Evolutionary conservation across 2,329 filamentous ascomycete species (phyloP).

Genomic region (Neonectria neomacrospora): DNA sequence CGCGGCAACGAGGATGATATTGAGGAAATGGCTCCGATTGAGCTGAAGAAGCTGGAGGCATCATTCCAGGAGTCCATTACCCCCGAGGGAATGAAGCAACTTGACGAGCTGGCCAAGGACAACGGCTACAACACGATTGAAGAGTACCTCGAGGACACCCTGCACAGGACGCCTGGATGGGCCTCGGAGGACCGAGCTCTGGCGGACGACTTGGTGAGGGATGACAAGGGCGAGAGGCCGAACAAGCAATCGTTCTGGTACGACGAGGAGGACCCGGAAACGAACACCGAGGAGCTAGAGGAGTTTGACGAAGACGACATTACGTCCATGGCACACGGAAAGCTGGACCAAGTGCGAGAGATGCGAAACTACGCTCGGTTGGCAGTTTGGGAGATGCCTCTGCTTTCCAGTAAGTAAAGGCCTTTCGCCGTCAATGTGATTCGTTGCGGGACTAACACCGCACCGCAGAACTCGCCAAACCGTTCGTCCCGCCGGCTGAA

Average conservation of each 20-base stretch:
- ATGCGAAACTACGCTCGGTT: constrained; percentile 88
- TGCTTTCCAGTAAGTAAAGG: constrained; percentile 78
- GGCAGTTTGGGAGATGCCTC: constrained; percentile 94
- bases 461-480: constrained; percentile 78
- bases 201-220: constrained; percentile 46
- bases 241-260: constrained; percentile 60
- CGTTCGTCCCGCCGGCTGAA: constrained; percentile 76
- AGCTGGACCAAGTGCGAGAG: constrained; percentile 89
- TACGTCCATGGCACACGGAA: constrained; percentile 81
- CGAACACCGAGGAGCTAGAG: constrained; percentile 63
- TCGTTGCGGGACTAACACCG: constrained; percentile 21
- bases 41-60: constrained; percentile 48
- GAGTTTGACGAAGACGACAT: constrained; percentile 86
- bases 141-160: constrained; percentile 44
- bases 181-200: constrained; percentile 47
- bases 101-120: constrained; percentile 51
- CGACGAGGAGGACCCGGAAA: constrained; percentile 60
- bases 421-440: too few relatives aligned
- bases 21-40: constrained; percentile 41
- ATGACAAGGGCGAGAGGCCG: constrained; percentile 48
- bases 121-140: constrained; percentile 50
- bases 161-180: constrained; percentile 47
- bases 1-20: constrained; percentile 36
- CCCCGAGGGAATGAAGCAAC: constrained; percentile 47
- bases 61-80: constrained; percentile 46